Conservation (phyloP, 73 alveolate species). For the Paramecium caudatum region DNA sequence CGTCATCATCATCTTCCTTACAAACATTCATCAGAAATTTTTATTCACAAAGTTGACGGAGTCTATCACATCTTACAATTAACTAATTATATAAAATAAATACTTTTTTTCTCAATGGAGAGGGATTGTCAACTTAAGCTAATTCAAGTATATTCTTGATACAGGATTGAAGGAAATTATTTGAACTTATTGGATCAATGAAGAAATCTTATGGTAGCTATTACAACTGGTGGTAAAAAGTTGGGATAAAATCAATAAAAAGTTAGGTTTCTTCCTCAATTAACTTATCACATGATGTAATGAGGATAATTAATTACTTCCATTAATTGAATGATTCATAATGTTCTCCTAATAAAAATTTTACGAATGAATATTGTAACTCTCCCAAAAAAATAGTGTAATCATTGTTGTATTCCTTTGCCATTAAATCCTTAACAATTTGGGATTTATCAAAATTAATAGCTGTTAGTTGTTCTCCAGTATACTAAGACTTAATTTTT, state of each 20-base stretch:
- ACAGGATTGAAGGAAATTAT: conserved; percentile 81
- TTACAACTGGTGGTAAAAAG: conserved; percentile 80
- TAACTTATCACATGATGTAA: conserved; percentile 79
- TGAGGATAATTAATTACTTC: conserved; percentile 79
- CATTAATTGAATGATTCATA: conserved; percentile 84
- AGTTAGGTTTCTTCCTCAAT: conserved; percentile 77
- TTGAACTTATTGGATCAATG: conserved; percentile 82
- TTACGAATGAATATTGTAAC: conserved; percentile 82
- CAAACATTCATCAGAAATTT: conserved; percentile 28
- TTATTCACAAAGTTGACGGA: neutral
- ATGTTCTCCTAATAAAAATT: conserved; percentile 82
- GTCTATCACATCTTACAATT: conserved; percentile 27
- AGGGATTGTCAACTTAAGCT: conserved; percentile 9
- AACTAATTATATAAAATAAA: conserved; percentile 6
- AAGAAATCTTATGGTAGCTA: conserved; percentile 85
- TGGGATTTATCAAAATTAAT: conserved; percentile 82
- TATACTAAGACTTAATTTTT: conserved; percentile 59
- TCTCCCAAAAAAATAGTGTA: conserved; percentile 80
- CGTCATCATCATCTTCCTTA: conserved; percentile 70
- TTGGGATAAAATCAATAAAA: conserved; percentile 80
- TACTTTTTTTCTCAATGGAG: neutral
- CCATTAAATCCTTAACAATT: conserved; percentile 73
- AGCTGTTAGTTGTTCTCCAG: conserved; percentile 77
- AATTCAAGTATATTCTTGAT: conserved; percentile 78
- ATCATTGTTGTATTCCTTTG: conserved; percentile 74